Evolutionary conservation across 345 rosid genomes (phyloP), one percentile per base, ranked within the genome.

Genomic region (Mercurialis annua): DNA sequence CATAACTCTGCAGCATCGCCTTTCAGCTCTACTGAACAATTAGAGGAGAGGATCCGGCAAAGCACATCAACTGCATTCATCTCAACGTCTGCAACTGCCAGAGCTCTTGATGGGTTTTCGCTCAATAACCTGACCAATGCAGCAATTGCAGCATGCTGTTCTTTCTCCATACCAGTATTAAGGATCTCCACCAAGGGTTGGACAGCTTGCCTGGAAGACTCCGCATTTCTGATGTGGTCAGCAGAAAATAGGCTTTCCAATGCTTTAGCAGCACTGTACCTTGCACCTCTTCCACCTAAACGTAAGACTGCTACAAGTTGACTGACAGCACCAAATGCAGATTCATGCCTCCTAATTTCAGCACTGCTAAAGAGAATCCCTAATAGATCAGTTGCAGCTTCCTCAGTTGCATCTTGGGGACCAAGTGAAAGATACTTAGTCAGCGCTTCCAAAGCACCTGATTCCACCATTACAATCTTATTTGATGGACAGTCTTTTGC

Each of bases 1-100:
- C 99, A 95, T 66, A 95, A 73, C 81, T 95, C 99, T 56, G 98
- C 99, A 61, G 99, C 97, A 86, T 95, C 97, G 62, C 99, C 97
- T 76, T 95, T 95, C 74, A 95, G 84, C 70, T 92, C 99, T 89
- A 83, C 81, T 20, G 99, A 84, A 77, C 92, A 87, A 74, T 87
- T 82, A 68, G 97, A 90, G 63, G 94, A 92, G 54, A 95, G 97
- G 75, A 95, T 95, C 82, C 87, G 80, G 86, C 98, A 95, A 69
- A 95, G 96, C 49, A 95, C 97, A 77, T 95, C 99, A 55, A 95
- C 94, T 0, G 99, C 99, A 64, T 92, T 92, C 97, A 90, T 87
- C 82, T 95, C 99, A 67, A 95, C 94, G 78, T 95, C 98, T 69
- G 98, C 93, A 76, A 90, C 98, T 23, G 95, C 97, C 46, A 90